Percentiles rank a stretch among this genome's conserved stretches.
phyloP scores from a whole-genome alignment of 2,329 filamentous ascomycete genomes.

The Dactylellina drechsleri region DNA sequence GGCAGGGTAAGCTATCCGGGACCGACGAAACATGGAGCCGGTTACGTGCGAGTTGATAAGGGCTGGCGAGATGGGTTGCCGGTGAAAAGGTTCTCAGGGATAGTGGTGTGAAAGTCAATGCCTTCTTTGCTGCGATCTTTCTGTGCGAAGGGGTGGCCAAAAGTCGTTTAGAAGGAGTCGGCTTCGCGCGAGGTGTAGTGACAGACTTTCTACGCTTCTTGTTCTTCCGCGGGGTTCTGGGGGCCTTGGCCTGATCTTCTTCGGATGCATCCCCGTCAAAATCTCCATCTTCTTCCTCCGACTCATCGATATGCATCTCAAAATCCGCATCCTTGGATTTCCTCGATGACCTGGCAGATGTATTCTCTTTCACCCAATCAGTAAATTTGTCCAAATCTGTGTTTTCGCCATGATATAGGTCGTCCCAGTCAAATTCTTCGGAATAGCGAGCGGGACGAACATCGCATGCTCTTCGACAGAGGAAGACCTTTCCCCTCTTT shows the following conservation, averaged over 20 bases:
- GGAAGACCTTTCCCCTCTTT: slow-evolving; percentile 84
- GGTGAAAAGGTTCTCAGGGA: slow-evolving; percentile 85
- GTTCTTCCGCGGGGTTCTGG: slow-evolving; percentile 63
- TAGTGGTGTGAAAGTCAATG: slow-evolving; percentile 94
- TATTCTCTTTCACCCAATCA: slow-evolving; percentile 74
- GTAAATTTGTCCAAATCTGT: slow-evolving; percentile 74
- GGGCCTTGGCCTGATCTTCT: slow-evolving; percentile 55
- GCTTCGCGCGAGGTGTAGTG: slow-evolving; percentile 55
- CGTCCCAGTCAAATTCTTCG: slow-evolving; percentile 90
- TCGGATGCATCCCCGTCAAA: slow-evolving; percentile 58
- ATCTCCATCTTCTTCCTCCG: slow-evolving; percentile 59
- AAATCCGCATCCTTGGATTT: slow-evolving; percentile 65
- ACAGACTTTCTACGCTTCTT: slow-evolving; percentile 55
- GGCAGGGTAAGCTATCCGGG: slow-evolving; percentile 85
- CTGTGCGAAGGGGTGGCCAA: slow-evolving; percentile 72
- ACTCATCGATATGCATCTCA: slow-evolving; percentile 58
- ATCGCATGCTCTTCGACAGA: slow-evolving; percentile 90
- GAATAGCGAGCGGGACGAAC: slow-evolving; percentile 90
- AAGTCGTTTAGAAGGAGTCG: slow-evolving; percentile 66
- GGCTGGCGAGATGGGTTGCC: slow-evolving; percentile 78
- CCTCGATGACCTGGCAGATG: slow-evolving; percentile 70
- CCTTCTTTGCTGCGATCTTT: slow-evolving; percentile 74
- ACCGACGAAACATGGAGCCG: slow-evolving; percentile 94
- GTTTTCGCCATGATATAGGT: slow-evolving; percentile 75
- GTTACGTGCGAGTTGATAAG: slow-evolving; percentile 88